A percentile compares a stretch with the other conserved stretches of the same genome.
phyloP scores from a whole-genome alignment of 1,284 basidiomycete genomes.

The Moesziomyces aphidis region DNA sequence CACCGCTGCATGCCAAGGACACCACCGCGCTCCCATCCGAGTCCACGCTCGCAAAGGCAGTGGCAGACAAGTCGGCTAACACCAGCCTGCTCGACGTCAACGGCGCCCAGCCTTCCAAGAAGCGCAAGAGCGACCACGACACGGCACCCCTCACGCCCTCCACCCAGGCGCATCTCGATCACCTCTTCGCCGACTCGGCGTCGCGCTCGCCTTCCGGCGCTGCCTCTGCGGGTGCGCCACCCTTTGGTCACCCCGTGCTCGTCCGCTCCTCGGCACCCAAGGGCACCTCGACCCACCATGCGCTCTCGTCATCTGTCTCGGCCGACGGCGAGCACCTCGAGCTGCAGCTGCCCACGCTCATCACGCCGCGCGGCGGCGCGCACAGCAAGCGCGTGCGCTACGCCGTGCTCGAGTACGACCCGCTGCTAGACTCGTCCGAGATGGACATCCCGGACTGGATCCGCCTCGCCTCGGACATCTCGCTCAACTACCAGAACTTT shows the following conservation, averaged over 20 bases:
- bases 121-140: slow-evolving; percentile 25
- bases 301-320: slow-evolving; percentile 33
- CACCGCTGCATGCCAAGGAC: slow-evolving; percentile 23
- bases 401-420: slow-evolving; percentile 63
- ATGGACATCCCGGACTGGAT: slow-evolving; percentile 82
- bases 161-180: slow-evolving; percentile 29
- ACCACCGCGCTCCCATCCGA: slow-evolving; percentile 2
- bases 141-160: slow-evolving; percentile 12
- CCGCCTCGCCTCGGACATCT: slow-evolving; percentile 86
- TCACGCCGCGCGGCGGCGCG: slow-evolving; percentile 50
- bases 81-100: slow-evolving; percentile 7
- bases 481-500: slow-evolving; percentile 83
- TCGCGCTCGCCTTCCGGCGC: slow-evolving; percentile 19
- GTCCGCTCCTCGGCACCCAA: slow-evolving; percentile 52
- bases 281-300: slow-evolving; percentile 54
- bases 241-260: slow-evolving; percentile 45
- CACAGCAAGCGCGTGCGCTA: slow-evolving; percentile 55
- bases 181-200: slow-evolving; percentile 30
- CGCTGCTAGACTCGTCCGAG: slow-evolving; percentile 85
- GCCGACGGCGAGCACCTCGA: slow-evolving; percentile 51
- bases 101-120: slow-evolving; percentile 15
- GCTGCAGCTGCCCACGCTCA: slow-evolving; percentile 56
- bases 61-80: slow-evolving; percentile 14
- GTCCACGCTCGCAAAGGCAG: slow-evolving; percentile 14
- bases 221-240: slow-evolving; percentile 18